These are phyloP conservation scores for Panicum miliaceum DNA, from an alignment of 176 grass and related monocot species.

Conservation along the genomic window DNA sequence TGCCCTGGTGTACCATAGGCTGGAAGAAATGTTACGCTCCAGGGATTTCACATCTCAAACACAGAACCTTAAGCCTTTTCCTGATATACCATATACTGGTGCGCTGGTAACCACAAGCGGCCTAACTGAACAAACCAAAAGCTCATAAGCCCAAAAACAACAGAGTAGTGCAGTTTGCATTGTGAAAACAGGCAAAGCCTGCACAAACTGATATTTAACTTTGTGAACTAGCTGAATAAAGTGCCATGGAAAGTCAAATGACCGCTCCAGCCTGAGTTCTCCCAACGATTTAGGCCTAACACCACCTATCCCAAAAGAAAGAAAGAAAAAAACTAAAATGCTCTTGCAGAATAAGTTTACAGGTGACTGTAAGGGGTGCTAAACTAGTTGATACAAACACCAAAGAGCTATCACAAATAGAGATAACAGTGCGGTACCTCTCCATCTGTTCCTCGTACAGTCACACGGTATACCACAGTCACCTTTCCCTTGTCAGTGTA, in stretches of 20 bases:
- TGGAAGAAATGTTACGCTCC: background rate
- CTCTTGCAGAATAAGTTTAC: background rate
- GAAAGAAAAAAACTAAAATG: background rate
- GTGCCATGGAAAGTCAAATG: background rate
- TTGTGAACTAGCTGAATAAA: background rate
- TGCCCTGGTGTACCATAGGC: too few species aligned
- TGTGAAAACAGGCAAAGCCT: background rate
- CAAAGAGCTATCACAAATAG: background rate
- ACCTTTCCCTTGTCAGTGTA: conserved; percentile 63
- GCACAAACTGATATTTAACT: background rate
- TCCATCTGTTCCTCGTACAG: conserved; percentile 74
- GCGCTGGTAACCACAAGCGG: background rate
- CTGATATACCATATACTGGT: background rate
- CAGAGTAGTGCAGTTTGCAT: too few species aligned
- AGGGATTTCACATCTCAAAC: background rate
- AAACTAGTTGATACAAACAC: background rate
- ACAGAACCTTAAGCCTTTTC: background rate
- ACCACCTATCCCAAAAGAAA: background rate
- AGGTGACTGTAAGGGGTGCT: too few species aligned
- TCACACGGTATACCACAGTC: conserved; percentile 78
- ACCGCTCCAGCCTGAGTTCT: background rate
- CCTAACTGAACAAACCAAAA: background rate
- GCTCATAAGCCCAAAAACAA: background rate
- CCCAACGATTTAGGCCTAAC: background rate
- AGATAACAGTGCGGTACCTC: conserved; percentile 52